Conservation (phyloP, 129 eudicot genomes). For the Tanacetum coccineum region DNA sequence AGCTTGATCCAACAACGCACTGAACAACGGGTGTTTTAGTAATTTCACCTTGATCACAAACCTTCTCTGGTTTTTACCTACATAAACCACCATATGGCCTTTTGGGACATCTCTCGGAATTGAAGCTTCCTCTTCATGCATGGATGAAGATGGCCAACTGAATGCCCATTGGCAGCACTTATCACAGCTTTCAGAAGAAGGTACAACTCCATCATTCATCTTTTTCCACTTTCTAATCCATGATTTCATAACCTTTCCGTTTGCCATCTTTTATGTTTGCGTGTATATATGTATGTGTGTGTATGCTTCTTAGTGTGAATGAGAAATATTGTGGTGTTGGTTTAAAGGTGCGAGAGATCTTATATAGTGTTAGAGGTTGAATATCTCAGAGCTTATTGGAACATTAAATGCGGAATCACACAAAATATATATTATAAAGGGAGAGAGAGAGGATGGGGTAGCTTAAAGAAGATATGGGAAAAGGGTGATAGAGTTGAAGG, state of each 20-base stretch:
- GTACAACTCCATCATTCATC: slow-evolving; percentile 34
- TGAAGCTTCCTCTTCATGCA: slow-evolving; percentile 35
- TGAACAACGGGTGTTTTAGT: slow-evolving; percentile 53
- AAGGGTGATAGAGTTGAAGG: slow-evolving; percentile 16
- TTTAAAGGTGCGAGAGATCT: slow-evolving; percentile 28
- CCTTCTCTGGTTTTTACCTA: slow-evolving; percentile 44
- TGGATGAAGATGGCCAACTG: slow-evolving; percentile 36
- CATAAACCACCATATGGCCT: slow-evolving; percentile 57
- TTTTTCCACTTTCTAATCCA: slow-evolving; percentile 48
- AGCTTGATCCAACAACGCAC: slow-evolving; percentile 50
- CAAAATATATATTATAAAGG: slow-evolving; percentile 3
- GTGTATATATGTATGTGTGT: slow-evolving; percentile 10
- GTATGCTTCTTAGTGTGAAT: slow-evolving; percentile 10
- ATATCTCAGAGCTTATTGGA: slow-evolving; percentile 29
- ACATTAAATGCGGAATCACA: slow-evolving; percentile 30
- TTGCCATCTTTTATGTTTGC: slow-evolving; percentile 28
- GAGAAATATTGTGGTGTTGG: slow-evolving; percentile 29
- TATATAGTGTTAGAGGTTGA: slow-evolving; percentile 36
- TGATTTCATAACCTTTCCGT: slow-evolving; percentile 35
- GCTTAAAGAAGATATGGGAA: slow-evolving; percentile 20
- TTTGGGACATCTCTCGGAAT: slow-evolving; percentile 56
- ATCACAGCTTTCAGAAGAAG: slow-evolving; percentile 34
- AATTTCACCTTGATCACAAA: slow-evolving; percentile 46
- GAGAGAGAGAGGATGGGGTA: slow-evolving; percentile 21
- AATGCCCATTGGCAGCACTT: slow-evolving; percentile 45